Percentiles rank a stretch among this genome's conserved stretches.
Evolutionary conservation across 768 basidiomycete species (phyloP).

Genomic region (Phylloporus sp.): DNA sequence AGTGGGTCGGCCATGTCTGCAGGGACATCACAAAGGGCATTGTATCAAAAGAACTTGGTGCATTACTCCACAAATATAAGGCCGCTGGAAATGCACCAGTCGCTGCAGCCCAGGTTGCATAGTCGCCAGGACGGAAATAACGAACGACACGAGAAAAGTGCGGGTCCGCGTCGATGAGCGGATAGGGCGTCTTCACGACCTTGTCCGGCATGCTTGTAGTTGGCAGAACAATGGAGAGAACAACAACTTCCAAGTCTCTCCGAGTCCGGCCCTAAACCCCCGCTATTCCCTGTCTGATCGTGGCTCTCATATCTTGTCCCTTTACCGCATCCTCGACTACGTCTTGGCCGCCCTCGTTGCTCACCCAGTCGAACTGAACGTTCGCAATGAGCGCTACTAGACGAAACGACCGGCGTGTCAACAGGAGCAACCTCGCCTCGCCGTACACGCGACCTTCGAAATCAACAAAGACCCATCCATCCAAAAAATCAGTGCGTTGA

Average conservation of each 20-base stretch:
- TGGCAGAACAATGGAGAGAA: constrained; percentile 3
- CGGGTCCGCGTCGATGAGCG: constrained; percentile 93
- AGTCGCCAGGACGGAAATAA: constrained; percentile 87
- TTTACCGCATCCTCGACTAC: constrained; percentile 12
- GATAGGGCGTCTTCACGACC: constrained; percentile 64
- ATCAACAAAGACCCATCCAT: constrained; percentile 21
- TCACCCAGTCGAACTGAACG: constrained; percentile 3
- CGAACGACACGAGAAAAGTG: constrained; percentile 82
- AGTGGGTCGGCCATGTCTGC: constrained; percentile 46
- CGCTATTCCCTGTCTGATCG: constrained; percentile 17
- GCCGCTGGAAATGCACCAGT: constrained; percentile 81
- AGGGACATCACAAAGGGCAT: constrained; percentile 7
- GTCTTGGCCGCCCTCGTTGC: not conserved
- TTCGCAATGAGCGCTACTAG: constrained; percentile 56
- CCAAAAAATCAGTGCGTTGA: constrained; percentile 47
- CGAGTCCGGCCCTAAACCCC: constrained; percentile 31
- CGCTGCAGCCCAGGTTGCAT: constrained; percentile 74
- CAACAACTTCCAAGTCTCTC: constrained; percentile 7
- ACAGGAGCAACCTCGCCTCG: constrained; percentile 38
- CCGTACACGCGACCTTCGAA: constrained; percentile 51
- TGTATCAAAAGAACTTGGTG: constrained; percentile 1
- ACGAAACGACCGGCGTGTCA: constrained; percentile 38
- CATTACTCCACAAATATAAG: constrained; percentile 80
- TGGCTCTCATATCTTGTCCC: constrained; percentile 22
- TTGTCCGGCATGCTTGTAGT: constrained; percentile 38